Base-by-base conservation (phyloP, 192 early-diverging fungal species). In the Coemansia sp. region DNA sequence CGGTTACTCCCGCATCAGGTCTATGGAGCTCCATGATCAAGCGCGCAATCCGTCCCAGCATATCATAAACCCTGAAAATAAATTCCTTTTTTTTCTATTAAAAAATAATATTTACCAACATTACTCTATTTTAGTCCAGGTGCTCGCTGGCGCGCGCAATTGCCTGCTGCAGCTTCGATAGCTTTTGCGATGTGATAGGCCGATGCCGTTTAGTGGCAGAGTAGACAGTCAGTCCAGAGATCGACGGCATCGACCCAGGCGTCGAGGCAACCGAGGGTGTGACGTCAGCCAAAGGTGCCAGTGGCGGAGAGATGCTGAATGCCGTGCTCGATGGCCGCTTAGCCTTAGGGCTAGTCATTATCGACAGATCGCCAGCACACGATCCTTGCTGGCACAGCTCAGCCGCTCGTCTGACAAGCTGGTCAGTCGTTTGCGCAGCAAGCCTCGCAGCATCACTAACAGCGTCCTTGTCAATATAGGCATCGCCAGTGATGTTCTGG, bases 1-100 rank as follows among this genome's bases (percentile, higher is more conserved):
- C 62, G 16, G 65, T 82, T 3, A 68, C 70, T 0, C 70, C 79
- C 9, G 59, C 64, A 3, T 64, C 79, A 0, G 79, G 79, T 5
- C 50, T 82, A 7, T 82, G 79, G 79, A 70, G 68, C 52, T 76
- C 74, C n/a, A 82, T 82, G 79, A 69, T 82, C 56, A 82, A 82
- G 40, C 70, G 79, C 0, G 79, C 79, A 15, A 82, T 82, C 13
- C 74, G 68, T 18, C 74, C 79, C 2, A 59, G 70, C 32, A 59
- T 59, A 1, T 65, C 65, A 12, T 73, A 61, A 39, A 24, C 1
- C 4, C 4, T 16, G 29, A 2, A 18, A 13, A 12, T 4, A 27
- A 29, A 55, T 24, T 1, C 24, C 24, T 24, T 24, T 24, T 24
- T 53, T 29, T 53, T 15, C 15, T 16, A 53, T 12, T 53, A 24